phyloP scores from a whole-genome alignment of 495 filamentous ascomycete genomes.

The Xylaria sp. region DNA sequence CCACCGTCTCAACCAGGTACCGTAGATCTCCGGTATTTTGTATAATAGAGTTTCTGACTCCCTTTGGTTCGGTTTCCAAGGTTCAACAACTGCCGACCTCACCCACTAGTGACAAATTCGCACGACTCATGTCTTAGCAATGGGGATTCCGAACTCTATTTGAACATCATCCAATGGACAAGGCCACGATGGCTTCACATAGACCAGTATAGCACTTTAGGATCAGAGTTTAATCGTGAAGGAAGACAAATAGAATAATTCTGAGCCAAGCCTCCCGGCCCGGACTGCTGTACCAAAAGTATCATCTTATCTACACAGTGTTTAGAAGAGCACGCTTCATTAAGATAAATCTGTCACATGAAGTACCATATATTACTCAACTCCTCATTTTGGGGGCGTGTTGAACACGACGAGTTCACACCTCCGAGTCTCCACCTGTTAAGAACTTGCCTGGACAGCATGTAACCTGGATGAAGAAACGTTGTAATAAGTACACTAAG shows the following conservation, averaged over 20 bases:
- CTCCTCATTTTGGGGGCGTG: background rate
- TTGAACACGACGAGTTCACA: background rate
- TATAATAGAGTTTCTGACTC: slow-evolving; percentile 24
- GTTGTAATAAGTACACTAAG: background rate
- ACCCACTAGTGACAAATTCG: slow-evolving; percentile 13
- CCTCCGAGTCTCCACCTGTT: slow-evolving; percentile 9
- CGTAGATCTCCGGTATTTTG: slow-evolving; percentile 5
- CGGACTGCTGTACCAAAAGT: slow-evolving; percentile 15
- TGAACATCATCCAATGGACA: slow-evolving; percentile 16
- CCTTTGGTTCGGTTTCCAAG: slow-evolving; percentile 23
- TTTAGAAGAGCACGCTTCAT: background rate
- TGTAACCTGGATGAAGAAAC: background rate
- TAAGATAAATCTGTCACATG: background rate
- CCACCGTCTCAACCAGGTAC: slow-evolving; percentile 20
- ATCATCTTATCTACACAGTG: slow-evolving; percentile 7
- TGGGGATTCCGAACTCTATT: slow-evolving; percentile 19
- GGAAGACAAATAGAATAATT: background rate
- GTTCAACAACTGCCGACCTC: slow-evolving; percentile 26
- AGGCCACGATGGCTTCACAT: background rate
- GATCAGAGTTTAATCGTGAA: background rate
- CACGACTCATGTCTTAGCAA: slow-evolving; percentile 14
- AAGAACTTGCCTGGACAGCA: background rate
- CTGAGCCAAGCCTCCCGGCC: background rate
- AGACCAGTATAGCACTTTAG: background rate
- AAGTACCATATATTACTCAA: slow-evolving; percentile 1